phyloP scores from a whole-genome alignment of 805 yeast species.

The Cephaloascus albidus region DNA sequence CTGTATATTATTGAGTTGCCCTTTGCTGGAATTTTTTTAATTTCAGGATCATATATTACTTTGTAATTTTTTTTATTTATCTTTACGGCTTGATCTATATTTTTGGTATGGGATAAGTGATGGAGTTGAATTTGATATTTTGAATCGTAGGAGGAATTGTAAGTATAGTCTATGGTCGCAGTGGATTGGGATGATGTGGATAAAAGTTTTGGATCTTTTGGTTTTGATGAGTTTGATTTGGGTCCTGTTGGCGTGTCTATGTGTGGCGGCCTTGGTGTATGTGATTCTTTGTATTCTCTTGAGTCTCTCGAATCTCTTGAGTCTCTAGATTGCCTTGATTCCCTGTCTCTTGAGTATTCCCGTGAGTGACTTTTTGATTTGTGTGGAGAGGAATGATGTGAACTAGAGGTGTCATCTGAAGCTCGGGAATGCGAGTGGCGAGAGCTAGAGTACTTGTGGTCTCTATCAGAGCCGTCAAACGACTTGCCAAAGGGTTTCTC shows the following conservation, averaged over 20 bases:
- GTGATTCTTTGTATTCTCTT: background rate
- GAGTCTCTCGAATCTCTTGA: background rate
- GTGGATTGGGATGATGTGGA: no score
- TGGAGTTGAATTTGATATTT: background rate
- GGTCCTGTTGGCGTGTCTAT: background rate
- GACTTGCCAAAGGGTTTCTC: background rate
- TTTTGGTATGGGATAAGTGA: background rate
- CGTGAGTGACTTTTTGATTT: no score
- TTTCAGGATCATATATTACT: conserved; percentile 43
- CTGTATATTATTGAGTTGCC: conserved; percentile 25
- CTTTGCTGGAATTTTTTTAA: conserved; percentile 30
- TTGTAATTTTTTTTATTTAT: conserved; percentile 20
- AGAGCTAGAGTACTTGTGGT: background rate
- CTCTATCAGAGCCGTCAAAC: background rate
- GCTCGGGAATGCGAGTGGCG: background rate
- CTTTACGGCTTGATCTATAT: background rate
- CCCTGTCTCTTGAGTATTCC: no score
- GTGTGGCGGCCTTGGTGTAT: background rate
- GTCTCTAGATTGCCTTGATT: no score
- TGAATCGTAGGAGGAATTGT: background rate
- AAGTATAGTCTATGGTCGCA: no score
- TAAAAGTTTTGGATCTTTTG: background rate
- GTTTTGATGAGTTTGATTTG: background rate
- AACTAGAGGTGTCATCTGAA: background rate
- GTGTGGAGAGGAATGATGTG: background rate